Evolutionary conservation across 306 rosid genomes (phyloP), one percentile per base, ranked within the genome.

Genomic region (Cucurbita moschata): DNA sequence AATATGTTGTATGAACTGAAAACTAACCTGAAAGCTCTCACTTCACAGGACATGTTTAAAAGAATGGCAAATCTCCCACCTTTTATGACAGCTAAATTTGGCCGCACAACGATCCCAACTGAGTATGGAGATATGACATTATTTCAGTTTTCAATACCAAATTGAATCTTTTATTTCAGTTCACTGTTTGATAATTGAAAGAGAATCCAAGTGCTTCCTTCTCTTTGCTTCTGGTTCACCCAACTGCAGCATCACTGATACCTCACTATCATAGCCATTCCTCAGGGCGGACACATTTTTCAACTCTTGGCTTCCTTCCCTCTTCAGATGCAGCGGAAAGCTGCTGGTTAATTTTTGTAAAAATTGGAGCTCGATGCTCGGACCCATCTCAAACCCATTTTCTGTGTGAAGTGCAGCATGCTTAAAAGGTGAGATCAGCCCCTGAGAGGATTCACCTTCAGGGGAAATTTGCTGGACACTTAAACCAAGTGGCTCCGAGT

Each of bases 201-300:
- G 78, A 73, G 84, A 77, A 77, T 63, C 78, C 30, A 77, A 82
- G 73, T 79, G 84, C 77, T 85, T 94, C 79, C 91, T 82, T 81
- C 94, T 87, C 84, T 94, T 94, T 14, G 82, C 62, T 77, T 84
- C 90, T 8, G 92, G 88, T 80, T 88, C 96, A 38, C 99, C 99
- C 79, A 94, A 81, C 79, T 84, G 88, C 83, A 94, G 83, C 6
- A 89, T 84, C 77, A 89, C 92, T 53, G 76, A 82, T 72, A 81
- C 76, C 51, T 91, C 99, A 67, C 89, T 93, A 71, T 85, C 90
- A 3, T 77, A 78, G 82, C 86, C 85, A 77, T 80, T 84, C 81
- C 77, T 79, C 61, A 86, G 72, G 53, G 83, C 86, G 1, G 89
- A 88, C 37, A 94, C 86, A 76, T 78, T 83, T 71, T 75, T 82